These are phyloP conservation scores for Rhizopus stolonifer DNA, from an alignment of 371 early-diverging fungal genomes.

Conservation along the genomic window DNA sequence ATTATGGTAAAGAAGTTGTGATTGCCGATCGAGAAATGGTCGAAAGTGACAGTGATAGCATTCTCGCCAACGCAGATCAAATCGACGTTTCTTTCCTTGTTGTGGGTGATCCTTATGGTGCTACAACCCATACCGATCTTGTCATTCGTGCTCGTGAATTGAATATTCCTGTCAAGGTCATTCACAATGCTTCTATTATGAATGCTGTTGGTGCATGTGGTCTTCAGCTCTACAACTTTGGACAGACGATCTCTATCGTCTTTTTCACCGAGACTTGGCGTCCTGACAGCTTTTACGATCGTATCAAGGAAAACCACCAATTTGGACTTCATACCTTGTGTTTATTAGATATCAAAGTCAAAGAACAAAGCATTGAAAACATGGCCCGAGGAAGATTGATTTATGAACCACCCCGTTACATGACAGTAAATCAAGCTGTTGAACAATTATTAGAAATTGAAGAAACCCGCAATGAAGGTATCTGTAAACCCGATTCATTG, in stretches of 20 bases:
- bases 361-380: constrained; percentile 96
- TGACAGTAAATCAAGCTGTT: constrained; percentile 95
- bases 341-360: constrained; percentile 97
- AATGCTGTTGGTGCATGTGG: constrained; percentile 98
- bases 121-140: constrained; percentile 99
- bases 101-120: constrained; percentile 99
- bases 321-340: constrained; percentile 96
- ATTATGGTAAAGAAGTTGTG: constrained; percentile 82
- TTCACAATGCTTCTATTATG: constrained; percentile 99
- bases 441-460: constrained; percentile 94
- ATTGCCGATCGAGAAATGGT: constrained; percentile 97
- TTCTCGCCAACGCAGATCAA: constrained; percentile 85
- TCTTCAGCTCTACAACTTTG: constrained; percentile 98
- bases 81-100: constrained; percentile 96
- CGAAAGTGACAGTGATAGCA: constrained; percentile 89
- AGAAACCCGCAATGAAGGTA: constrained; percentile 67
- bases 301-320: constrained; percentile 84
- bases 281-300: constrained; percentile 96
- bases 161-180: constrained; percentile 79
- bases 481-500: constrained; percentile 78
- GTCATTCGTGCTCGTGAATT: constrained; percentile 92
- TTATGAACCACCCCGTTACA: constrained; percentile 97
- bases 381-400: constrained; percentile 89
- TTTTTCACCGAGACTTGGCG: constrained; percentile 97
- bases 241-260: constrained; percentile 98